Evolutionary conservation across 2,329 filamentous ascomycete species (phyloP).

Genomic region (Pezizomycotina sp.): DNA sequence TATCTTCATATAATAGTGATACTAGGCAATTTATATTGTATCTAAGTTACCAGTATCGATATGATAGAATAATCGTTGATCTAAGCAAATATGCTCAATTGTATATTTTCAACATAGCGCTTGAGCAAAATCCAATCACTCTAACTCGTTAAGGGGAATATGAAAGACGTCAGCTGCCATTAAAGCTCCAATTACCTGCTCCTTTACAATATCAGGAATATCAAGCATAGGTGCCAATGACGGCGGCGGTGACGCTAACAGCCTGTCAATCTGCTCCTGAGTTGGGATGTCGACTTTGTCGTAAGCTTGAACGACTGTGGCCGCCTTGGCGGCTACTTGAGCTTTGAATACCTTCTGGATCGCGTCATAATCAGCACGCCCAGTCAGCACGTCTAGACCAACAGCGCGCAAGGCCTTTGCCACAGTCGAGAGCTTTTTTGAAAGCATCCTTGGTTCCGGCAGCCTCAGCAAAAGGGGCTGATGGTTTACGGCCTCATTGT

Average conservation of each 20-base stretch:
- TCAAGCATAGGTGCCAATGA: neutral
- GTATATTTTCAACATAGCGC: too few relatives aligned
- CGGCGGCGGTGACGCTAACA: conserved; percentile 4
- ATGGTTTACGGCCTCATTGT: conserved; percentile 35
- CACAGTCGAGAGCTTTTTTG: conserved; percentile 33
- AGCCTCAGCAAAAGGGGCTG: conserved; percentile 36
- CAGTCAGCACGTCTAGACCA: conserved; percentile 34
- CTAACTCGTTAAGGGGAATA: too few relatives aligned
- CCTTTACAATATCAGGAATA: neutral
- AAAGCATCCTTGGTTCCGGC: conserved; percentile 37
- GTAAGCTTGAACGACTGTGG: neutral
- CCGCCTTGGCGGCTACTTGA: conserved; percentile 1
- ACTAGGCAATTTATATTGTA: too few relatives aligned
- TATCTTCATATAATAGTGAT: too few relatives aligned
- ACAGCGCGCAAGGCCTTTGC: conserved; percentile 36
- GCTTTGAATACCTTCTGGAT: conserved; percentile 32
- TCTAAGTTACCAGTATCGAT: too few relatives aligned
- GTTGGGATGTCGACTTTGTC: neutral
- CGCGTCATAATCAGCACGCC: conserved; percentile 31
- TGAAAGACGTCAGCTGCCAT: conserved; percentile 10
- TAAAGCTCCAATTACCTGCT: conserved; percentile 7
- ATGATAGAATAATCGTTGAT: too few relatives aligned
- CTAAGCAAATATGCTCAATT: too few relatives aligned
- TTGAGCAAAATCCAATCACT: too few relatives aligned
- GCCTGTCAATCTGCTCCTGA: neutral